These are phyloP conservation scores for Blastocystis hominis DNA, from an alignment of 352 stramenopile species.

Conservation along the genomic window DNA sequence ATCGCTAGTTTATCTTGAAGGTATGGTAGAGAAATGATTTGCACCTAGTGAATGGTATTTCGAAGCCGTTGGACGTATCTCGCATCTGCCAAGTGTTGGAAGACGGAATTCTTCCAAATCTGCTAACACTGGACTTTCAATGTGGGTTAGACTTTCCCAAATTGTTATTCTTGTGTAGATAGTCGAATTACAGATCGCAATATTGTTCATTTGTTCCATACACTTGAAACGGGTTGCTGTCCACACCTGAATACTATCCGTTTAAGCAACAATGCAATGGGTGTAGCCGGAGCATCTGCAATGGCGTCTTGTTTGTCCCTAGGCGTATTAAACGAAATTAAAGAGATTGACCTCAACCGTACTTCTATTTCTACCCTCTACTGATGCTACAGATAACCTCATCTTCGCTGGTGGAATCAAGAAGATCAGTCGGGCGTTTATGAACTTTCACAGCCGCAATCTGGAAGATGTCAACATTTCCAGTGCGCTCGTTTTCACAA, in stretches of 20 bases:
- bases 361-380: neutral
- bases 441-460: constrained; percentile 36
- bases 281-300: neutral
- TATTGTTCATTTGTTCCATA: neutral
- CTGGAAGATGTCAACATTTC: constrained; percentile 32
- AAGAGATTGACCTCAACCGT: constrained; percentile 12
- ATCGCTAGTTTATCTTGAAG: neutral
- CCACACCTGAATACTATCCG: neutral
- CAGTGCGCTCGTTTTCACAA: neutral
- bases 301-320: neutral
- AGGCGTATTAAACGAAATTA: neutral
- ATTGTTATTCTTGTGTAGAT: neutral
- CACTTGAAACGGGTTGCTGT: neutral
- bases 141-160: neutral
- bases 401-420: constrained; percentile 17
- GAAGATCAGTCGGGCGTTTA: neutral
- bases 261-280: constrained; percentile 39
- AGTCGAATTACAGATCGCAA: constrained; percentile 30
- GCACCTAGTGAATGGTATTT: constrained; percentile 3
- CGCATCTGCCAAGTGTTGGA: neutral
- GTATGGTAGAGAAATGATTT: neutral
- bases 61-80: neutral
- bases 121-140: constrained; percentile 22
- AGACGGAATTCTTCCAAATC: neutral
- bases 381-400: neutral